Base-by-base conservation (phyloP, 2,329 filamentous ascomycete genomes). In the Mycosphaerella arachidis region DNA sequence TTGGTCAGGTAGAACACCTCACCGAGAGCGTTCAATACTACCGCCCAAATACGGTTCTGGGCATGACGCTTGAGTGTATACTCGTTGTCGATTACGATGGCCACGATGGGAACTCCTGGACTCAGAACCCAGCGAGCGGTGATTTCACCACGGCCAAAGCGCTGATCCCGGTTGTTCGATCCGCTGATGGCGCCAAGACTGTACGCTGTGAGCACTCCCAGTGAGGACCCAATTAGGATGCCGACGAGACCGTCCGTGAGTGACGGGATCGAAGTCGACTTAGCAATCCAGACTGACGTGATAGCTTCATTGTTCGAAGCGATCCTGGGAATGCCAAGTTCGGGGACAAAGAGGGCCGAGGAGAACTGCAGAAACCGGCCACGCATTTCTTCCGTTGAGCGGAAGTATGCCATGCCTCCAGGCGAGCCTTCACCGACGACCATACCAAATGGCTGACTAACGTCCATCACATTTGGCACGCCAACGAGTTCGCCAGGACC, bases 121-220 rank as follows among this genome's bases (percentile, higher is more conserved):
- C 91, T 92, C 12, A 97, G 79, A 9, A 91, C 86, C 93, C 93
- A 97, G 66, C 89, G 89, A 35, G 90, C 90, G 43, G 91, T 96
- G 65, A 94, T 82, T 68, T 95, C 89, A 4, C 92, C 92, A 45
- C 85, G 85, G 40, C 82, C 80, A 64, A 87, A 85, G 58, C 87
- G 83, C 56, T 85, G 81, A 55, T 85, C 78, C 54, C 87, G 84
- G 27, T 84, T 73, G 54, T 78, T 78, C 27, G 88, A 89, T 20
- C 58, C 62, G 18, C 61, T 67, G 7, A 66, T 67, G 18, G 70
- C 66, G 8, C 73, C 73, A 1, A 97, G 78, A 20, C 90, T 88
- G 76, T 94, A 97, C 0, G 91, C 83, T 0, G 90, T 90, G 45
- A 97, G 81, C 1, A 96, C 82, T 45, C 93, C 93, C 9, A 90